Percentiles rank a stretch among this genome's conserved stretches.
Evolutionary conservation across 371 early-diverging fungal genomes (phyloP).

Genomic region (Dichotomocladium elegans): DNA sequence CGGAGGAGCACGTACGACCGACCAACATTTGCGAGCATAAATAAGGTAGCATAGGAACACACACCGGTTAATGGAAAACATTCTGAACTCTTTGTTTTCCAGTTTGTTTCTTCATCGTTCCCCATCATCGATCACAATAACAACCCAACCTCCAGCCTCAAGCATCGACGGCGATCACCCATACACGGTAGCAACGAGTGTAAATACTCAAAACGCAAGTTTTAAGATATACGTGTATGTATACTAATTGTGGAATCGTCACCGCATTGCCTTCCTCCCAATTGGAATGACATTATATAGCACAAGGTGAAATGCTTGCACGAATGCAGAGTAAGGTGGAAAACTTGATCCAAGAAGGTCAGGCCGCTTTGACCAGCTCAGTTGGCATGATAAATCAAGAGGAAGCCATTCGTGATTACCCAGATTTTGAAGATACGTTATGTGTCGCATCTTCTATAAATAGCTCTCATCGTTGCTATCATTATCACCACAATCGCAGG

Average conservation of each 20-base stretch:
- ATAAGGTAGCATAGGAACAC: too few relatives aligned
- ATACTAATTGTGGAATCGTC: too few relatives aligned
- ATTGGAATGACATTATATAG: background rate
- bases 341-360: constrained; percentile 6
- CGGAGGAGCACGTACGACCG: background rate
- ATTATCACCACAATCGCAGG: too few relatives aligned
- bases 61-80: background rate
- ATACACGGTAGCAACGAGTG: background rate
- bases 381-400: too few relatives aligned
- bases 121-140: too few relatives aligned
- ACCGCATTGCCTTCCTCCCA: too few relatives aligned
- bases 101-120: background rate
- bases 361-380: constrained; percentile 10
- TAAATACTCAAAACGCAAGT: background rate
- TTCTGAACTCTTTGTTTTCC: background rate
- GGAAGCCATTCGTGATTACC: too few relatives aligned
- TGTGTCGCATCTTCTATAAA: too few relatives aligned
- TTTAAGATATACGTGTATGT: too few relatives aligned
- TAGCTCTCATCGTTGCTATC: too few relatives aligned
- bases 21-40: constrained; percentile 3
- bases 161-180: background rate
- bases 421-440: too few relatives aligned
- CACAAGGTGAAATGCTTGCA: constrained; percentile 8
- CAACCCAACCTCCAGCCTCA: too few relatives aligned
- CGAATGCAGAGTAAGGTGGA: constrained; percentile 9